Percentiles rank a stretch among this genome's conserved stretches.
phyloP scores from a whole-genome alignment of 345 rosid genomes.

The Physaria fendleri region DNA sequence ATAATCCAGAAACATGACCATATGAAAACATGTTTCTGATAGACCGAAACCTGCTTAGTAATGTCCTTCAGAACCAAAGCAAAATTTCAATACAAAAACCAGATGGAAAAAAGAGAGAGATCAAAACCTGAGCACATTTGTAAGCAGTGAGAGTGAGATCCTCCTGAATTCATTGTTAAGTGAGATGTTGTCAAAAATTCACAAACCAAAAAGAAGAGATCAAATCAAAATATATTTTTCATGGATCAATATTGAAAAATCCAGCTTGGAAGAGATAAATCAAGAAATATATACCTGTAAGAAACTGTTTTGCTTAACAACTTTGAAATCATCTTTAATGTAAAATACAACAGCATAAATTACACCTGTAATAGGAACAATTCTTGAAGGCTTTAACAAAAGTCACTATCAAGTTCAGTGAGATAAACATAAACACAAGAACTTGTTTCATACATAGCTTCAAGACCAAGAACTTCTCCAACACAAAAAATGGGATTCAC shows the following conservation, averaged over 20 bases:
- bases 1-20: too few relatives aligned
- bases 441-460: slow-evolving; percentile 73
- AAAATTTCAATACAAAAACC: too few relatives aligned
- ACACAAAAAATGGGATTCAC: background rate
- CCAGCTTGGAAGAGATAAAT: background rate
- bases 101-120: too few relatives aligned
- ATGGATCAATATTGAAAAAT: background rate
- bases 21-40: too few relatives aligned
- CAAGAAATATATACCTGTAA: slow-evolving; percentile 53
- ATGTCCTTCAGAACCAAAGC: too few relatives aligned
- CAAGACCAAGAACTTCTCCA: slow-evolving; percentile 85
- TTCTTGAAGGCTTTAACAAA: background rate
- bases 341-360: slow-evolving; percentile 94
- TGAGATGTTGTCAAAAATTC: too few relatives aligned
- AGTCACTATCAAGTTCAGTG: background rate
- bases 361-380: slow-evolving; percentile 50
- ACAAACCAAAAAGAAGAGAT: too few relatives aligned
- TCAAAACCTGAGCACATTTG: too few relatives aligned
- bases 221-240: too few relatives aligned
- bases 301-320: slow-evolving; percentile 67
- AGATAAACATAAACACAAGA: background rate
- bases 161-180: too few relatives aligned
- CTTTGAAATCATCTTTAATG: slow-evolving; percentile 86
- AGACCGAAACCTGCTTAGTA: too few relatives aligned
- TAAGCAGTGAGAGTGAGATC: too few relatives aligned